Evolutionary conservation across 106 monocot genomes (phyloP).

Genomic region (Triglochin maritima): DNA sequence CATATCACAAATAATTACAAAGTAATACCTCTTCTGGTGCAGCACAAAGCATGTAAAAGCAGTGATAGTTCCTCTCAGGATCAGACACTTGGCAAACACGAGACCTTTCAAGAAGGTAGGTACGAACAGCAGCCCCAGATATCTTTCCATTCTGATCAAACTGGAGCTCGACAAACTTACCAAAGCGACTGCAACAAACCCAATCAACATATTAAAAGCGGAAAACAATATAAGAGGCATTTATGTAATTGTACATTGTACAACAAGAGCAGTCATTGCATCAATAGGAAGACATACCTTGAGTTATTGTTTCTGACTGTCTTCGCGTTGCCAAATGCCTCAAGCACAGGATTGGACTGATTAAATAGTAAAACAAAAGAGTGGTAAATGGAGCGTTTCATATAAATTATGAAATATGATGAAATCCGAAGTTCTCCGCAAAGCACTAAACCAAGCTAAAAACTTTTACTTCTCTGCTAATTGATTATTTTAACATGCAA

Average conservation of each 20-base stretch:
- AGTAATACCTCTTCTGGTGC: constrained; percentile 45
- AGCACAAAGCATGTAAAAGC: constrained; percentile 63
- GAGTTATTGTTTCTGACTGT: constrained; percentile 96
- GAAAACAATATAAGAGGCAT: neutral
- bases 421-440: neutral
- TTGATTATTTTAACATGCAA: too few relatives aligned
- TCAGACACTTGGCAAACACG: constrained; percentile 60
- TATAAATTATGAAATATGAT: neutral
- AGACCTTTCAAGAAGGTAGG: constrained; percentile 55
- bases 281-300: constrained; percentile 29
- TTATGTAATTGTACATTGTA: neutral
- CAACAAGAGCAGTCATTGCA: too few relatives aligned
- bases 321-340: constrained; percentile 98
- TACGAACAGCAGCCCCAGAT: constrained; percentile 54
- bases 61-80: constrained; percentile 64
- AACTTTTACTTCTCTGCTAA: too few relatives aligned
- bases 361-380: neutral
- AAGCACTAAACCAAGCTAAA: neutral
- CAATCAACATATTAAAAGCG: neutral
- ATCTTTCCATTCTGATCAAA: constrained; percentile 42
- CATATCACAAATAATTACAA: too few relatives aligned
- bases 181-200: constrained; percentile 36
- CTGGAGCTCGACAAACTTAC: constrained; percentile 63
- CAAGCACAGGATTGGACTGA: constrained; percentile 97
- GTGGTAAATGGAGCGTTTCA: neutral